Base-by-base conservation (phyloP, 345 rosid genomes). In the Euphorbia peplus region DNA sequence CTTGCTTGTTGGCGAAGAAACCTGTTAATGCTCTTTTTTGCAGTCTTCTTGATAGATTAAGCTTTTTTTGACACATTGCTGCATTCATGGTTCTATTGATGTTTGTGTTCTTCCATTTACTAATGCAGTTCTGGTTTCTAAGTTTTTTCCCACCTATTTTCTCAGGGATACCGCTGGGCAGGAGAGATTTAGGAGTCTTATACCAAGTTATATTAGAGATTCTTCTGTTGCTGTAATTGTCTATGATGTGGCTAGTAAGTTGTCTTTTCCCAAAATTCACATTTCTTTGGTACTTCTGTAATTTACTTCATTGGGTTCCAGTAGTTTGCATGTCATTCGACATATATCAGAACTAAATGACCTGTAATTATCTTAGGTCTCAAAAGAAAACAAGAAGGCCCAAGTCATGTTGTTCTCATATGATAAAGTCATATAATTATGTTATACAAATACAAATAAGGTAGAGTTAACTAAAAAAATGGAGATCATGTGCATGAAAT, bases 111-210 rank as follows among this genome's bases (percentile, higher is more conserved):
- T 46, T 58, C 66, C 52, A 35, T 22, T 51, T 62, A 60, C 72
- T 47, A 1, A 24, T 73, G 59, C 32, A 28, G 15, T 25, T 32
- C 42, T 19, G 32, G 51, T 56, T 61, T 56, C 28, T 62, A 15
- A 60, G 39, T 30, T 8, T 21, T 46, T 61, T 46, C 32, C 66
- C 5, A 68, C 62, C 15, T 76, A 42, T 70, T 51, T 50, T 61
- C 53, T 47, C 78, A 92, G 96, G 98, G 98, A 93, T 75, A 93
- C 98, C 59, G 98, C 98, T 0, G 98, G 98, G 46, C 95, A 93
- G 70, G 98, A 93, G 87, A 88, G 98, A 63, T 93, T 93, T 63
- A 76, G 98, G 75, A 92, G 98, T 83, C 88, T 90, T 30, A 92
- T 92, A 67, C 98, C 98, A 13, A 93, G 98, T 77, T 93, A 93